Evolutionary conservation across 495 filamentous ascomycete species (phyloP).

Genomic region (Neurospora cerealis): DNA sequence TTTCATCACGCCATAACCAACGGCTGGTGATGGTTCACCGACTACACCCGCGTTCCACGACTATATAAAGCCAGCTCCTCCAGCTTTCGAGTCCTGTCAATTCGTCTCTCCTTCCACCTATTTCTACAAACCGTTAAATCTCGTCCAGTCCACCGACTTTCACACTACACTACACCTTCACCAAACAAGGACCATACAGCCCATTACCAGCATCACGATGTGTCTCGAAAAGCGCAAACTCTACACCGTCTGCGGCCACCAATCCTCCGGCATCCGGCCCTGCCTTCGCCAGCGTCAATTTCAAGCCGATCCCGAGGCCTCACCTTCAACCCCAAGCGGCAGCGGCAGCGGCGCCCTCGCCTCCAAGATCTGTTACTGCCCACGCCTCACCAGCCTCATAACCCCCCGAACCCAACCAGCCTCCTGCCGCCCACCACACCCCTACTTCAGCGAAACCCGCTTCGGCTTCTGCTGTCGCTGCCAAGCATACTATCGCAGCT

Average conservation of each 20-base stretch:
- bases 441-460: neutral
- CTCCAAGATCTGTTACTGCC: neutral
- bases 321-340: neutral
- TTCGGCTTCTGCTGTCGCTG: neutral
- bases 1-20: neutral
- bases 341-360: neutral
- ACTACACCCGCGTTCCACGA: rapidly evolving
- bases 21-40: neutral
- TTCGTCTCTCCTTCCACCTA: neutral
- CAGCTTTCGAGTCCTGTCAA: neutral
- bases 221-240: neutral
- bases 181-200: neutral
- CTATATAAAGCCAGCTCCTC: neutral
- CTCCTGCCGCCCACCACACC: neutral
- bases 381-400: neutral
- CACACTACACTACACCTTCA: no score
- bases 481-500: neutral
- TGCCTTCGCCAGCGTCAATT: neutral
- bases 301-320: neutral
- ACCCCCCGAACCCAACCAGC: neutral
- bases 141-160: neutral
- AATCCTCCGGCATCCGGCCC: neutral
- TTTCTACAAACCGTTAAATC: neutral
- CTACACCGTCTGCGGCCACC: neutral
- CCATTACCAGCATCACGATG: neutral